phyloP scores from a whole-genome alignment of 2,329 filamentous ascomycete species.

The Geoglossum cookeanum region DNA sequence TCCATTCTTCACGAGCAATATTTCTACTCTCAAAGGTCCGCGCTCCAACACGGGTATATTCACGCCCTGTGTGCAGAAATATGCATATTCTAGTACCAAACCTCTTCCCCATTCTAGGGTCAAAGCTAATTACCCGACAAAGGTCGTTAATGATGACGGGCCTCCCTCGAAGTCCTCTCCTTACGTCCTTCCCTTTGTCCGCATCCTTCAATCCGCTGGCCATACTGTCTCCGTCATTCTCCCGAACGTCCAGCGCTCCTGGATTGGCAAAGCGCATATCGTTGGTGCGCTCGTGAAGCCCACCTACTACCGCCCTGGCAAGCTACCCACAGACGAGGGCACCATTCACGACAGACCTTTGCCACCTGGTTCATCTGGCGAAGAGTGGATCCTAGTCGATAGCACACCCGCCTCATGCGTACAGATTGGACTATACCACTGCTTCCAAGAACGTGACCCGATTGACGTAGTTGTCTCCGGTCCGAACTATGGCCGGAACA shows the following conservation, averaged over 20 bases:
- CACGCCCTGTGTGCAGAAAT: background rate
- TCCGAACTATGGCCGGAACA: constrained; percentile 70
- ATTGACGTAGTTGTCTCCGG: constrained; percentile 62
- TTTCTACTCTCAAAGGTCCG: background rate
- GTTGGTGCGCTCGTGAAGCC: constrained; percentile 77
- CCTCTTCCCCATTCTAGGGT: background rate
- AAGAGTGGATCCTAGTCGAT: constrained; percentile 69
- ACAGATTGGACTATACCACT: constrained; percentile 66
- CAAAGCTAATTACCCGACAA: background rate
- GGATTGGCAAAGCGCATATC: constrained; percentile 97
- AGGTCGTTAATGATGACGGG: constrained; percentile 60
- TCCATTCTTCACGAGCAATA: background rate
- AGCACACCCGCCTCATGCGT: constrained; percentile 66
- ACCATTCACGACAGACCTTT: constrained; percentile 40
- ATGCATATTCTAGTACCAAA: background rate
- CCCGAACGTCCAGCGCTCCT: constrained; percentile 79
- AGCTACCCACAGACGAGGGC: constrained; percentile 43
- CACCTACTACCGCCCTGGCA: constrained; percentile 57
- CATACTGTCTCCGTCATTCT: constrained; percentile 85
- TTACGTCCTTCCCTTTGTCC: constrained; percentile 57
- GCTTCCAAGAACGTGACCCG: constrained; percentile 51
- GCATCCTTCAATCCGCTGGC: constrained; percentile 50
- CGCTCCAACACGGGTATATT: background rate
- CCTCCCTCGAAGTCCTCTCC: constrained; percentile 63
- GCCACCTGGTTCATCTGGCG: constrained; percentile 32